Evolutionary conservation across 352 stramenopile species (phyloP), one percentile per base, ranked within the genome.

Genomic region (Pythium monospermum): DNA sequence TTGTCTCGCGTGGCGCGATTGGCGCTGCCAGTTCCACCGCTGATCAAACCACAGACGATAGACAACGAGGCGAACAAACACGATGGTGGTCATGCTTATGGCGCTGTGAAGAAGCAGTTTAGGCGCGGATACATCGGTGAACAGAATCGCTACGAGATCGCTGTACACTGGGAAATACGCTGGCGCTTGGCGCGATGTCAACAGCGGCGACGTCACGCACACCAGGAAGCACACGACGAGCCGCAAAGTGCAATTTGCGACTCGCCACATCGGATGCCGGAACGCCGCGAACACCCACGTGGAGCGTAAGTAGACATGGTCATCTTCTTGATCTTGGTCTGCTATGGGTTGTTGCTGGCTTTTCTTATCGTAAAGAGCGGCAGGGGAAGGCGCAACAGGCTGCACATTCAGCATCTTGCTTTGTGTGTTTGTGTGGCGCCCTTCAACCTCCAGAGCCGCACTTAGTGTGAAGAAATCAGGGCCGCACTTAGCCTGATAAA

Each of bases 11-110:
- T 58, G 46, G 23, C 26, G 59, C 32, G 59, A 69, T 23, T 70
- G 63, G 3, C 38, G 46, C 15, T 48, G 40, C 72, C 74, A 83
- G 49, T 83, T 84, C 70, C 72, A 86, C 18, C 56, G 49, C 26
- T 35, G 58, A 45, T 83, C 60, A 27, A 75, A 40, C 3, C 69
- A 62, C 37, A 52, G 46, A 7, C 52, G 63, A 23, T 80, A 83
- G 25, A 61, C 61, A 16, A 79, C 61, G 16, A 74, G 32, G 0
- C 75, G 67, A n/a, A 86, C 43, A 11, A 80, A 46, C 15, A 61
- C 16, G 6, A 78, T 6, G 35, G 76, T 2, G 3, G 52, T 16
- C 0, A 46, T 19, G 13, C 27, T 50, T 4, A 79, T 11, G 1
- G 40, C 13, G 15, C 28, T 43, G 42, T 83, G 71, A 26, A 83